phyloP scores from a whole-genome alignment of 2,329 filamentous ascomycete genomes.

The Eurotiales sp. region DNA sequence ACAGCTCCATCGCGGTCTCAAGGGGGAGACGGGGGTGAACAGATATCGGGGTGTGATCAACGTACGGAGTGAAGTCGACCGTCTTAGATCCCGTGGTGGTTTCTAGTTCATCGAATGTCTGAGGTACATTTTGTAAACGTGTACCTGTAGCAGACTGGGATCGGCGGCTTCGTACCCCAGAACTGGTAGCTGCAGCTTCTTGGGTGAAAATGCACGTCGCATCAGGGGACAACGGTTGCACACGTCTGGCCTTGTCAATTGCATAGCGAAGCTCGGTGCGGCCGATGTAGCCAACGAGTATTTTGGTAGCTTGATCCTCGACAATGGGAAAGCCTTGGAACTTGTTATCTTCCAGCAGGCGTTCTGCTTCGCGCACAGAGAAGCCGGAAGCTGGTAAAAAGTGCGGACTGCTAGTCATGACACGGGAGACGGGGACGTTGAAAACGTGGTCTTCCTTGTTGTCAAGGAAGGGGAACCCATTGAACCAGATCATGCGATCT shows the following conservation, averaged over 20 bases:
- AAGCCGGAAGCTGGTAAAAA: constrained; percentile 71
- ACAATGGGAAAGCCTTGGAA: constrained; percentile 94
- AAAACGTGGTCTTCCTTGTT: constrained; percentile 98
- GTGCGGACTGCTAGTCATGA: constrained; percentile 76
- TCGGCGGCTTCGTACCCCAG: constrained; percentile 17
- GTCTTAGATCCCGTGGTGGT: constrained; percentile 53
- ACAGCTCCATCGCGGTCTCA: constrained; percentile 97
- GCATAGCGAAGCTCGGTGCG: constrained; percentile 89
- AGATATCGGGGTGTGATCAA: constrained; percentile 83
- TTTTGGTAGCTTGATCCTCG: constrained; percentile 65
- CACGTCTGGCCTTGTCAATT: constrained; percentile 71
- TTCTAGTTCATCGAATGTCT: constrained; percentile 60
- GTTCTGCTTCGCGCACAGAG: constrained; percentile 71
- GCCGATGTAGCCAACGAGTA: constrained; percentile 85
- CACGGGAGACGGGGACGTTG: constrained; percentile 84
- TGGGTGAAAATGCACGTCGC: constrained; percentile 71
- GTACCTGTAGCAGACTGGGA: background rate
- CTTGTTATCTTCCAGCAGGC: constrained; percentile 69
- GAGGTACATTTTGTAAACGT: constrained; percentile 29
- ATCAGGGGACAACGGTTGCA: constrained; percentile 61
- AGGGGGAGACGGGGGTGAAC: constrained; percentile 87
- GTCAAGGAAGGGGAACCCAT: constrained; percentile 92
- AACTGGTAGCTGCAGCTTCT: constrained; percentile 40
- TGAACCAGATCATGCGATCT: constrained; percentile 98
- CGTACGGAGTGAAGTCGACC: constrained; percentile 80